phyloP scores from a whole-genome alignment of 2,329 filamentous ascomycete species.

The Pseudogymnoascus sp. region DNA sequence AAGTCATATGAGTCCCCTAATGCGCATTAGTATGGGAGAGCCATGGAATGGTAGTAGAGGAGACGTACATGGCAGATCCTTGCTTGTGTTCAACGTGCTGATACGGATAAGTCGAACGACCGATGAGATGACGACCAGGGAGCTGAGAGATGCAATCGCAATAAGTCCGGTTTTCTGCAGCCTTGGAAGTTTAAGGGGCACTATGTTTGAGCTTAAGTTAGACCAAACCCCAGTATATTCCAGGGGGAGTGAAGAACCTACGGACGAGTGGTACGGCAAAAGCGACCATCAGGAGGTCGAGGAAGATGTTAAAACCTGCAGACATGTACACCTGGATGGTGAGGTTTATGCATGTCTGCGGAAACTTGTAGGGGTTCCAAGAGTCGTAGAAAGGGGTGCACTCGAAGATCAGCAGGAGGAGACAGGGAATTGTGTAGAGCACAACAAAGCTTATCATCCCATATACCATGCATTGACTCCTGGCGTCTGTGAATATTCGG shows the following conservation, averaged over 20 bases:
- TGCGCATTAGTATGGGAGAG: background rate
- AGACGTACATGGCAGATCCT: conserved; percentile 18
- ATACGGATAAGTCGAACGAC: conserved; percentile 15
- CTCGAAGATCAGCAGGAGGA: conserved; percentile 18
- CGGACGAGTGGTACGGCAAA: conserved; percentile 21
- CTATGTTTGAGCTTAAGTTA: conserved; percentile 11
- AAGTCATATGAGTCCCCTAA: conserved; percentile 17
- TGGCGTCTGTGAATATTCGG: conserved; percentile 17
- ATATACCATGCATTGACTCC: conserved; percentile 13
- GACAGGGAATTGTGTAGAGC: conserved; percentile 13
- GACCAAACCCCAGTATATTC: background rate
- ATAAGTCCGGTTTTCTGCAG: conserved; percentile 19
- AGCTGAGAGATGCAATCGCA: conserved; percentile 17
- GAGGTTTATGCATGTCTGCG: conserved; percentile 14
- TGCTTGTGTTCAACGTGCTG: background rate
- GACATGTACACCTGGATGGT: conserved; percentile 14
- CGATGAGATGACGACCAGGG: conserved; percentile 18
- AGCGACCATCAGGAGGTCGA: conserved; percentile 19
- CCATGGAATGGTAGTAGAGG: background rate
- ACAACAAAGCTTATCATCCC: conserved; percentile 15
- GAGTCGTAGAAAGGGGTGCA: conserved; percentile 18
- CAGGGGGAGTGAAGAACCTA: conserved; percentile 9
- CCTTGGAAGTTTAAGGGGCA: conserved; percentile 18
- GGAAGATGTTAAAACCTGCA: conserved; percentile 17
- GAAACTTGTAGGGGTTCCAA: conserved; percentile 15